Percentiles rank a stretch among this genome's conserved stretches.
Evolutionary conservation across 768 basidiomycete species (phyloP).

Genomic region (Panus rudis): DNA sequence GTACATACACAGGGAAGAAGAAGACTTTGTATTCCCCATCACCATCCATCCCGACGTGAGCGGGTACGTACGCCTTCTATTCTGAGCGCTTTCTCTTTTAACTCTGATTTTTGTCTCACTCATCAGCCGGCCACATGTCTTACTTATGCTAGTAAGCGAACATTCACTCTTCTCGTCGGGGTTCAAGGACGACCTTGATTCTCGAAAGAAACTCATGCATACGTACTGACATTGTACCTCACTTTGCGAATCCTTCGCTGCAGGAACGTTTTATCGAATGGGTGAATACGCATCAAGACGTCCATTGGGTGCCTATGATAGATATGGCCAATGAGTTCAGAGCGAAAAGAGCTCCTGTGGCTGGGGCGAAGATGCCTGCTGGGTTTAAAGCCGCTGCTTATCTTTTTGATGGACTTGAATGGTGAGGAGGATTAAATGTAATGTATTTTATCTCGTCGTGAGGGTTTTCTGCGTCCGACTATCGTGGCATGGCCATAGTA

Average conservation of each 20-base stretch:
- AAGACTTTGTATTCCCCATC: conserved; percentile 65
- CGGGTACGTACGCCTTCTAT: conserved; percentile 35
- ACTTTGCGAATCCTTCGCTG: neutral
- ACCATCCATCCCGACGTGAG: conserved; percentile 77
- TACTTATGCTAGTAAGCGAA: conserved; percentile 63
- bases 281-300: conserved; percentile 61
- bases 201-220: neutral
- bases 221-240: conserved; percentile 2
- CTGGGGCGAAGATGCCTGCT: conserved; percentile 50
- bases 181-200: no score
- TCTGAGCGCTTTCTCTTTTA: conserved; percentile 3
- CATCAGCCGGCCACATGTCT: conserved; percentile 57
- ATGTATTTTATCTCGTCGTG: no score
- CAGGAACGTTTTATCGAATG: conserved; percentile 71
- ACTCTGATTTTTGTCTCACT: neutral
- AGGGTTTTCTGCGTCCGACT: no score
- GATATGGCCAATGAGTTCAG: conserved; percentile 63
- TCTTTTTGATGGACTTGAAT: no score
- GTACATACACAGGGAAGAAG: conserved; percentile 40
- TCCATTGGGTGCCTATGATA: conserved; percentile 66
- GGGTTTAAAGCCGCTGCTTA: no score
- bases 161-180: neutral
- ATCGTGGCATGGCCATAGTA: no score
- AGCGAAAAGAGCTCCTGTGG: conserved; percentile 37
- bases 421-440: no score